Conservation (phyloP, 495 filamentous ascomycete species). For the Penicillium riverlandense region DNA sequence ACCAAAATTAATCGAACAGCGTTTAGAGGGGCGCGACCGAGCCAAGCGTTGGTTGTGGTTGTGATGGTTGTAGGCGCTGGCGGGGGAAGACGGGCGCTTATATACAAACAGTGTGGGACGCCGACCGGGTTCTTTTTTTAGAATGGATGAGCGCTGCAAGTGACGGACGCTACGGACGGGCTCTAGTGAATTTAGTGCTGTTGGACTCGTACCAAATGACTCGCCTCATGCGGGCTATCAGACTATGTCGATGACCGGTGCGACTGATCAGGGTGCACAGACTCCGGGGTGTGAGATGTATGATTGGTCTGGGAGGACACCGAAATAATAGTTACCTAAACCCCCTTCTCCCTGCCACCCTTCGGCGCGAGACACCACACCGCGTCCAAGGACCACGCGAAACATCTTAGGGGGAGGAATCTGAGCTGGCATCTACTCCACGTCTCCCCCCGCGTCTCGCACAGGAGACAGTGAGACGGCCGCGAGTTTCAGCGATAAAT, state of each 20-base stretch:
- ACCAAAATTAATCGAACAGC: too few species aligned
- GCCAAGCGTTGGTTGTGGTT: slow-evolving; percentile 4
- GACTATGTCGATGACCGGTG: slow-evolving; percentile 3
- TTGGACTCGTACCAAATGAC: slow-evolving; percentile 1
- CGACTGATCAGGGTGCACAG: too few species aligned
- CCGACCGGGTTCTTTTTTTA: slow-evolving; percentile 3
- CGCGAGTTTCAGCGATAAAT: slow-evolving; percentile 17
- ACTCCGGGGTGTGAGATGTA: too few species aligned
- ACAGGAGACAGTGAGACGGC: slow-evolving; percentile 16
- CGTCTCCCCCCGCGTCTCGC: slow-evolving; percentile 14
- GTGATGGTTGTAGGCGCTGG: slow-evolving; percentile 10
- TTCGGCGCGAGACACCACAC: too few species aligned
- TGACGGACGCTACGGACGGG: too few species aligned
- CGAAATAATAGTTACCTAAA: too few species aligned
- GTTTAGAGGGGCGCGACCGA: too few species aligned
- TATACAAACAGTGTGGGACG: not conserved
- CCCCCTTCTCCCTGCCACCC: too few species aligned
- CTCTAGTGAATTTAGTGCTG: too few species aligned
- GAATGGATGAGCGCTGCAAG: not conserved
- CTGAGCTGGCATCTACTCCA: slow-evolving; percentile 6
- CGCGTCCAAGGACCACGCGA: too few species aligned
- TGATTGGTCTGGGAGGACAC: too few species aligned
- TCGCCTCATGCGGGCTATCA: slow-evolving; percentile 14
- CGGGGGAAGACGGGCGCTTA: slow-evolving; percentile 14
- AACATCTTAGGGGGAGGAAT: slow-evolving; percentile 3